Conservation (phyloP, 73 alveolate genomes). For the Paramecium sexaurelia region DNA sequence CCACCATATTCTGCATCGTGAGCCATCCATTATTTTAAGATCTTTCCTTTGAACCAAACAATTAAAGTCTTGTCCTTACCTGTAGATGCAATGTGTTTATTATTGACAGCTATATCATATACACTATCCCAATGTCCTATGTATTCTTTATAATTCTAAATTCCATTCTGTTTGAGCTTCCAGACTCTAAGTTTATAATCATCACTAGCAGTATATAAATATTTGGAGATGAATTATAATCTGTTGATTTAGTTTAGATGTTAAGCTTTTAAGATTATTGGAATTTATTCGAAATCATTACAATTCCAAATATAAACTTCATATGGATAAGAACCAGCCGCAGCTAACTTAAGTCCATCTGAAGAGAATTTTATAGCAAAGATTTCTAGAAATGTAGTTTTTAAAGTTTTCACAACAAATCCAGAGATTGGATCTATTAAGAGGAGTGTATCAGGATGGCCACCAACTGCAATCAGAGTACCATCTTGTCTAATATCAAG, state of each 20-base stretch:
- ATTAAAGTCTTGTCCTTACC: not conserved
- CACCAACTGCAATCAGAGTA: not conserved
- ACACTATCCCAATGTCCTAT: slow-evolving; percentile 32
- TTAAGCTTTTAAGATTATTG: not conserved
- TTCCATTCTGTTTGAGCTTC: not conserved
- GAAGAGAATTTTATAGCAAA: not conserved
- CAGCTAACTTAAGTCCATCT: not conserved
- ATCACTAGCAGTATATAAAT: not conserved
- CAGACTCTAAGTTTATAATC: slow-evolving; percentile 16
- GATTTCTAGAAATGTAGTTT: not conserved
- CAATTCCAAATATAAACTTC: slow-evolving; percentile 12
- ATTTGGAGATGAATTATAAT: not conserved
- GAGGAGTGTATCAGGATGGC: slow-evolving; percentile 2
- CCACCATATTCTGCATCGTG: slow-evolving; percentile 13
- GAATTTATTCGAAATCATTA: not conserved
- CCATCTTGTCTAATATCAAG: not conserved
- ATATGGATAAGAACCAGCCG: not conserved
- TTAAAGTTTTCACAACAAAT: not conserved
- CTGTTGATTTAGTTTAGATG: not conserved
- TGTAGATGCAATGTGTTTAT: not conserved
- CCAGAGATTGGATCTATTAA: not conserved
- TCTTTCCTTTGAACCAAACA: not conserved
- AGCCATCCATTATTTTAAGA: slow-evolving; percentile 31
- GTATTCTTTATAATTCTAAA: not conserved
- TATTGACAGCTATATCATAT: not conserved